A percentile compares a stretch with the other conserved stretches of the same genome.
phyloP scores from a whole-genome alignment of 352 stramenopile genomes.

The Globisporangium megalacanthum region DNA sequence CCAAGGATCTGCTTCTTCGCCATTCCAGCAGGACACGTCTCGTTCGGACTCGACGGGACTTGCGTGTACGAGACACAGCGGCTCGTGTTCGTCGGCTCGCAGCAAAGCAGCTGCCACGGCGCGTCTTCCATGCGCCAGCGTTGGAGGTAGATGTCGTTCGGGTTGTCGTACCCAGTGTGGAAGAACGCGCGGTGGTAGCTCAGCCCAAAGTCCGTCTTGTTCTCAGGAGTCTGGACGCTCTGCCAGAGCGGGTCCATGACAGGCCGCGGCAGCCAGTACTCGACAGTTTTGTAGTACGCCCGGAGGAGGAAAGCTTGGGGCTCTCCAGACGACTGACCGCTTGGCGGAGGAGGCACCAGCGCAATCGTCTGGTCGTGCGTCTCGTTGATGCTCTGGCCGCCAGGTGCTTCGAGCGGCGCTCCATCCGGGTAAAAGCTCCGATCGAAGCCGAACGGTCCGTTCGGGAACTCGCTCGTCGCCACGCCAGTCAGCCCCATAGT shows the following conservation, averaged over 20 bases:
- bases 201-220: slow-evolving; percentile 87
- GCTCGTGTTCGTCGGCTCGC: slow-evolving; percentile 46
- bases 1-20: slow-evolving; percentile 60
- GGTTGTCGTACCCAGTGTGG: slow-evolving; percentile 92
- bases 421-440: slow-evolving; percentile 90
- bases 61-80: slow-evolving; percentile 44
- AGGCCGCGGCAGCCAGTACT: slow-evolving; percentile 92
- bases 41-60: slow-evolving; percentile 20
- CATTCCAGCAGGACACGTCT: slow-evolving; percentile 46
- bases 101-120: slow-evolving; percentile 90
- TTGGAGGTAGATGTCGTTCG: slow-evolving; percentile 96
- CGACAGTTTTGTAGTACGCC: slow-evolving; percentile 94
- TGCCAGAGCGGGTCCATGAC: slow-evolving; percentile 98
- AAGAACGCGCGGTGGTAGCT: slow-evolving; percentile 96
- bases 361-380: slow-evolving; percentile 93
- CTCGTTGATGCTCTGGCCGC: slow-evolving; percentile 85
- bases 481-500: slow-evolving; percentile 89
- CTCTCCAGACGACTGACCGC: slow-evolving; percentile 17
- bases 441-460: slow-evolving; percentile 90
- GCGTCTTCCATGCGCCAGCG: slow-evolving; percentile 93
- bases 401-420: slow-evolving; percentile 66
- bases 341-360: slow-evolving; percentile 18
- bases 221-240: slow-evolving; percentile 82
- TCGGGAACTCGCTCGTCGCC: slow-evolving; percentile 83
- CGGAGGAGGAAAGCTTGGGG: slow-evolving; percentile 84